These are phyloP conservation scores for Malania oleifera DNA, from an alignment of 164 flowering plant genomes.

Conservation along the genomic window DNA sequence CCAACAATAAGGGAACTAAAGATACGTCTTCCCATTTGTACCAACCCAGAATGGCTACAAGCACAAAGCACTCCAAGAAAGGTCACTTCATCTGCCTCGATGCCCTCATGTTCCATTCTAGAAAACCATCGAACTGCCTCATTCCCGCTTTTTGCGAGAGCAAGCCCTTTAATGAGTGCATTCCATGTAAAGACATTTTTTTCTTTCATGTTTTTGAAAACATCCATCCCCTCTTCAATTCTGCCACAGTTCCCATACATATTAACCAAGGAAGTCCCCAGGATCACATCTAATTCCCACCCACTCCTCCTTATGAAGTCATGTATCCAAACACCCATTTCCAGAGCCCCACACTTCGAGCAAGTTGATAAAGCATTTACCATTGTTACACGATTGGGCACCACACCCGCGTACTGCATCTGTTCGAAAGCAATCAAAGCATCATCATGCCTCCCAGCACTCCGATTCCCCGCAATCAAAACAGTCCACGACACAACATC, in stretches of 20 bases:
- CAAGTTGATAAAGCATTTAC: slow-evolving; percentile 56
- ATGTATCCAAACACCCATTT: slow-evolving; percentile 58
- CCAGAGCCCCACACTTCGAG: slow-evolving; percentile 42
- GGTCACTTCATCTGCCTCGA: slow-evolving; percentile 36
- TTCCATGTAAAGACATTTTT: slow-evolving; percentile 57
- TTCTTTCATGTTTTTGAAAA: slow-evolving; percentile 38
- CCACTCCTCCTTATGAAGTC: slow-evolving; percentile 32
- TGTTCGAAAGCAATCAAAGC: slow-evolving; percentile 46
- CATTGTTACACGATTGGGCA: slow-evolving; percentile 54
- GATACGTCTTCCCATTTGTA: slow-evolving; percentile 29
- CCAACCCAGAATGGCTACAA: slow-evolving; percentile 48
- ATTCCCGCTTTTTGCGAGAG: slow-evolving; percentile 36
- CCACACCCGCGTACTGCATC: slow-evolving; percentile 44
- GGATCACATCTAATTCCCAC: slow-evolving; percentile 57
- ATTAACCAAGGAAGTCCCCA: slow-evolving; percentile 58
- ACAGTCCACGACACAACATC: slow-evolving; percentile 68
- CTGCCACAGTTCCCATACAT: slow-evolving; percentile 67
- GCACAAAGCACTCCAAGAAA: slow-evolving; percentile 38
- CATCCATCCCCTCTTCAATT: slow-evolving; percentile 33
- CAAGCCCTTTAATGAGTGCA: slow-evolving; percentile 49
- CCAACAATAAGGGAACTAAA: slow-evolving; percentile 33
- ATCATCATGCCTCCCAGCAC: slow-evolving; percentile 29
- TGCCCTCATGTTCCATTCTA: slow-evolving; percentile 39
- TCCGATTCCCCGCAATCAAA: slow-evolving; percentile 39
- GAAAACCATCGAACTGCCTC: slow-evolving; percentile 41